Conservation (phyloP, 176 grass and related monocot genomes). For the Triticum urartu region DNA sequence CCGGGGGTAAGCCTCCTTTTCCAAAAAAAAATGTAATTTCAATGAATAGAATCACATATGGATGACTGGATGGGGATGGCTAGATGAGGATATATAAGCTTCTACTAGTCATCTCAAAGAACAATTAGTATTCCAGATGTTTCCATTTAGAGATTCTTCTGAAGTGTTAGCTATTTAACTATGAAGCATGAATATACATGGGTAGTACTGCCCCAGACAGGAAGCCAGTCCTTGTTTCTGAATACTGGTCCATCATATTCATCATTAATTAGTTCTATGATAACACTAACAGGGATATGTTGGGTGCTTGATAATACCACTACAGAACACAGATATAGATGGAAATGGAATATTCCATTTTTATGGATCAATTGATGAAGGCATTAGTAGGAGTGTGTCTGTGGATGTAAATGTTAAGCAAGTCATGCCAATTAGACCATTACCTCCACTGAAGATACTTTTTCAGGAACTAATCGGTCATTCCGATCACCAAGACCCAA, state of each 20-base stretch:
- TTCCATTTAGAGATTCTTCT: neutral
- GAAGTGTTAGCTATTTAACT: neutral
- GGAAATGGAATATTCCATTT: constrained; percentile 15
- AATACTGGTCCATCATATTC: neutral
- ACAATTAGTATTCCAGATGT: neutral
- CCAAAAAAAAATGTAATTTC: neutral
- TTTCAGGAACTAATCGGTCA: constrained; percentile 82
- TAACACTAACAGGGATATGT: neutral
- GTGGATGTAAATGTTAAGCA: constrained; percentile 15
- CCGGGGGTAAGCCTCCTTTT: too few species aligned
- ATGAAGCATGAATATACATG: constrained; percentile 4
- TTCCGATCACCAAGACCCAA: constrained; percentile 93
- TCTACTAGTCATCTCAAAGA: neutral
- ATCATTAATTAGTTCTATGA: neutral
- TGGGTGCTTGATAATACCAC: neutral
- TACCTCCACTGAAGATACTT: constrained; percentile 78
- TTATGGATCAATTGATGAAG: constrained; percentile 10
- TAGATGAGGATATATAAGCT: neutral
- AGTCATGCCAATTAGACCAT: neutral
- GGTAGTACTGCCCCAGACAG: neutral
- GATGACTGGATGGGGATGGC: constrained; percentile 3
- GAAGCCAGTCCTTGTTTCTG: neutral
- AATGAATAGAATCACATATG: neutral
- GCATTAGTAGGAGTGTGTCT: neutral
- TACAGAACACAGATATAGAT: neutral